Evolutionary conservation across 2,329 filamentous ascomycete species (phyloP), one percentile per base, ranked within the genome.

Genomic region (Trichoderma cornu-damae): DNA sequence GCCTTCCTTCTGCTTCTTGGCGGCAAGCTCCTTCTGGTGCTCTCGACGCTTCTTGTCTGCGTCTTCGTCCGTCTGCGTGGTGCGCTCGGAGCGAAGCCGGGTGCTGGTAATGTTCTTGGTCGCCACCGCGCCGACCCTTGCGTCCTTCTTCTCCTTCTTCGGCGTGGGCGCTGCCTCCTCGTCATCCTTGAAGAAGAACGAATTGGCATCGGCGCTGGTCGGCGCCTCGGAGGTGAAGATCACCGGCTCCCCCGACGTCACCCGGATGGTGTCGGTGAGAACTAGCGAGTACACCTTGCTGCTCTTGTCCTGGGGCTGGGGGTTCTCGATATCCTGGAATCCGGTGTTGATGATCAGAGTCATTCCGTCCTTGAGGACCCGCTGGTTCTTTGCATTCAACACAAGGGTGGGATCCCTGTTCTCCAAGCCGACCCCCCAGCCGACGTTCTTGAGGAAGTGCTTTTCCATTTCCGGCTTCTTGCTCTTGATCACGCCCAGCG

Each of bases 181-280:
- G 64, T 97, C 93, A 64, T 97, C 93, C 69, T 96, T 96, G 79
- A 99, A 99, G 75, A 96, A 97, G 78, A 99, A 99, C 0, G 93
- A 96, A 37, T 93, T 93, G 3, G 91, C 91, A 67, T 97, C 94
- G 59, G 96, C 84, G 68, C 96, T 93, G 26, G 89, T 89, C 2
- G 92, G 86, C 0, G 93, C 92, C 69, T 96, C 92, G 59, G 90
- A 91, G 16, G 94, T 99, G 74, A 99, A 97, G 26, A 96, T 85
- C 30, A 91, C 87, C 0, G 88, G 83, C 50, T 96, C 90, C n/a
- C 76, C 76, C 5, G 83, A 78, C 9, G 88, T 89, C 49, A 96
- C 90, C 65, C 94, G 90, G 43, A 99, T 87, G 0, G 95, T 99
- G 72, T 99, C 94, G 1, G 89, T 92, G 46, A 99, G 83, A 48